Conservation (phyloP, 2,329 filamentous ascomycete species). For the Xylaria multiplex region DNA sequence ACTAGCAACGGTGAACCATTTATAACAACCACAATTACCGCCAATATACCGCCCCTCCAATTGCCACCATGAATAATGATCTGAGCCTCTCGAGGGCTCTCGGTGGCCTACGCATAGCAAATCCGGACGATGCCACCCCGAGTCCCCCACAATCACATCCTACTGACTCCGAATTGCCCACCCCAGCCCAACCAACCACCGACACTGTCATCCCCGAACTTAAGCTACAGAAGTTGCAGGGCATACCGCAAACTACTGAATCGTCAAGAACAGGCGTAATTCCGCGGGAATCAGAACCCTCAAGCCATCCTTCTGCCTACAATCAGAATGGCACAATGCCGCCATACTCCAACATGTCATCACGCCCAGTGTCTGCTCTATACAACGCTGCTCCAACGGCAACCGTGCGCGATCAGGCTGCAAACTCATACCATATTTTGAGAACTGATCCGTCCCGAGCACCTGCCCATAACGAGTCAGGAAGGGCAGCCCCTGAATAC, state of each 20-base stretch:
- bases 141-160: constrained; percentile 48
- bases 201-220: constrained; percentile 39
- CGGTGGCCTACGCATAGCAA: constrained; percentile 94
- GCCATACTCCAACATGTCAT: constrained; percentile 46
- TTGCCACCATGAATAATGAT: constrained; percentile 81
- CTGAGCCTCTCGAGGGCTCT: constrained; percentile 91
- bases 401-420: constrained; percentile 50
- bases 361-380: constrained; percentile 49
- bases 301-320: constrained; percentile 41
- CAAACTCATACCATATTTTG: constrained; percentile 55
- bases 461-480: constrained; percentile 67
- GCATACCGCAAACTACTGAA: constrained; percentile 38
- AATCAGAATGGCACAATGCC: constrained; percentile 41
- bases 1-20: constrained; percentile 15
- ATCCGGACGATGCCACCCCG: constrained; percentile 79
- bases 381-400: constrained; percentile 44
- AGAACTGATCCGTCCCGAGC: constrained; percentile 68
- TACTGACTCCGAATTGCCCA: constrained; percentile 47
- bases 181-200: constrained; percentile 39
- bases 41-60: constrained; percentile 1
- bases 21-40: constrained; percentile 3
- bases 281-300: constrained; percentile 41
- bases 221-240: constrained; percentile 41
- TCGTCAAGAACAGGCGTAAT: constrained; percentile 40
- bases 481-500: constrained; percentile 69